Evolutionary conservation across 2,329 filamentous ascomycete genomes (phyloP).

Genomic region (Paecilomyces dactylethromorphus): DNA sequence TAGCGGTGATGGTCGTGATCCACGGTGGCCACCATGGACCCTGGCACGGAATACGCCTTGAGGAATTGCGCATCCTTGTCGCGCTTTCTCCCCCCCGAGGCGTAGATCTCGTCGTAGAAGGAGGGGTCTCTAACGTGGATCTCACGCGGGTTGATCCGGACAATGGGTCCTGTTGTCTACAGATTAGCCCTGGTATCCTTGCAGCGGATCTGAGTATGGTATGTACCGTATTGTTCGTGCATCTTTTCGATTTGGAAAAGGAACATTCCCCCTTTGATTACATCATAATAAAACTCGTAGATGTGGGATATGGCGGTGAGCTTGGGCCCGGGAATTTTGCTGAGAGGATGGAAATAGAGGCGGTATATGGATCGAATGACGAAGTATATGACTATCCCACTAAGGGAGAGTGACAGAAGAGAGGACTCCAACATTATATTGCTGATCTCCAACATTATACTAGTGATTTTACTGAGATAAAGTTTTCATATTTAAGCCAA

Average conservation of each 20-base stretch:
- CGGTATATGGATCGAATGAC: conserved; percentile 8
- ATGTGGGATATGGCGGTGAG: conserved; percentile 18
- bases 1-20: conserved; percentile 35
- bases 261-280: conserved; percentile 14
- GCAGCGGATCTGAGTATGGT: not conserved
- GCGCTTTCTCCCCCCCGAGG: conserved; percentile 7
- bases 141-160: conserved; percentile 31
- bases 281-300: conserved; percentile 23
- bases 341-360: conserved; percentile 13
- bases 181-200: too few relatives aligned
- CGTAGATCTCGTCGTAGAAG: conserved; percentile 28
- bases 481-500: too few relatives aligned
- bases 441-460: too few relatives aligned
- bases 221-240: conserved; percentile 28
- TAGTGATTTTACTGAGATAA: too few relatives aligned
- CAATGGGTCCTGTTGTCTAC: conserved; percentile 26
- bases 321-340: conserved; percentile 19
- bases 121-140: conserved; percentile 28
- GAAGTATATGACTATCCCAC: not conserved
- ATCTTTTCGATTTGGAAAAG: conserved; percentile 23
- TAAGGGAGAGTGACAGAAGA: too few relatives aligned
- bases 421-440: too few relatives aligned
- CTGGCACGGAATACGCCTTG: conserved; percentile 5
- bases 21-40: conserved; percentile 25
- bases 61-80: conserved; percentile 17